Percentiles rank a stretch among this genome's conserved stretches.
phyloP scores from a whole-genome alignment of 345 rosid species.

The Raphanus sativus region DNA sequence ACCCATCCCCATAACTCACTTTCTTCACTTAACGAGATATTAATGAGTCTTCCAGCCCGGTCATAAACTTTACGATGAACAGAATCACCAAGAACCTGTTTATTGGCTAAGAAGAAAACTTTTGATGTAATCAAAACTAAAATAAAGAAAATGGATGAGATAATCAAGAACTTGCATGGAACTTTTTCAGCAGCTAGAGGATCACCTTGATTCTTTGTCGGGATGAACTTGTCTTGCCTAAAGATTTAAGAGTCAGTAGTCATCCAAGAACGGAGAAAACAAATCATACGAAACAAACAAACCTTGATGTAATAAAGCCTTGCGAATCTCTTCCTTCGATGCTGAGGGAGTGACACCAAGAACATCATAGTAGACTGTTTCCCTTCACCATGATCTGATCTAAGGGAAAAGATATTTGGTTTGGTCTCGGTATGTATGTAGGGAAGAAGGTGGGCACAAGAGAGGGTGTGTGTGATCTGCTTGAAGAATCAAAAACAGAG shows the following conservation, averaged over 20 bases:
- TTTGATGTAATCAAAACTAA: neutral
- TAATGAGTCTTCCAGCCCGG: constrained; percentile 37
- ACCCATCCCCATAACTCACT: constrained; percentile 89
- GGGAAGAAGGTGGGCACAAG: too few relatives aligned
- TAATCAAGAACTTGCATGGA: constrained; percentile 56
- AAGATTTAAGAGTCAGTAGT: neutral
- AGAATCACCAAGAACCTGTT: constrained; percentile 85
- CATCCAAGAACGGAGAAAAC: constrained; percentile 6
- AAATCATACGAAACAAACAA: constrained; percentile 11
- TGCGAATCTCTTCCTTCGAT: constrained; percentile 88
- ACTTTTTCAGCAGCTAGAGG: constrained; percentile 87
- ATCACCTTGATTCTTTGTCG: constrained; percentile 89
- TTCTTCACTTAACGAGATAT: constrained; percentile 47
- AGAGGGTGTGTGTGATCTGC: too few relatives aligned
- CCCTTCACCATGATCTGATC: constrained; percentile 51
- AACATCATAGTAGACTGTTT: constrained; percentile 89
- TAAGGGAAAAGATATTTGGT: neutral
- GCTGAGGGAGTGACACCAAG: constrained; percentile 92
- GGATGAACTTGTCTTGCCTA: constrained; percentile 99
- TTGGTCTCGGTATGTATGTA: too few relatives aligned
- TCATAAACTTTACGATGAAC: constrained; percentile 89
- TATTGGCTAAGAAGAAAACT: neutral
- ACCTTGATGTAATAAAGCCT: constrained; percentile 95
- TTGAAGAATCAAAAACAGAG: too few relatives aligned
- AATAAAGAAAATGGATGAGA: constrained; percentile 1